phyloP scores from a whole-genome alignment of 345 rosid genomes.

The Aquilaria yunnanensis region DNA sequence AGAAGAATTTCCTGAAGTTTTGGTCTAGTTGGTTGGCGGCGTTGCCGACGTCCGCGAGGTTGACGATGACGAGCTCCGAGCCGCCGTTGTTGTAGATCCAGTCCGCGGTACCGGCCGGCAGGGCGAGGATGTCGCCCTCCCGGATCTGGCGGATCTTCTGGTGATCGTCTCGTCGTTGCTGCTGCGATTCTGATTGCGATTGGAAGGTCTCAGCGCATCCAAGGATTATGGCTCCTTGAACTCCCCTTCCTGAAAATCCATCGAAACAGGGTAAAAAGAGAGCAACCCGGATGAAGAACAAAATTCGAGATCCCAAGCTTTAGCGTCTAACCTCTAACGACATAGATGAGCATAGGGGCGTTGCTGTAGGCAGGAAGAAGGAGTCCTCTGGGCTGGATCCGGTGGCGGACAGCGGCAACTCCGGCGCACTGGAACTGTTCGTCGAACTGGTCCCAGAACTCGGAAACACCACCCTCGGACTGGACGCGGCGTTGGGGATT shows the following conservation, averaged over 20 bases:
- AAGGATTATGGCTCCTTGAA: constrained; percentile 3
- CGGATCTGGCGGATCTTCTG: constrained; percentile 22
- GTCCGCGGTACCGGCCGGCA: constrained; percentile 32
- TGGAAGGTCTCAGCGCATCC: constrained; percentile 19
- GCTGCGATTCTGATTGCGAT: not conserved
- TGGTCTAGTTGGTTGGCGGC: constrained; percentile 34
- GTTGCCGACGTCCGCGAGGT: constrained; percentile 22
- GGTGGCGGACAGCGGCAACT: constrained; percentile 32
- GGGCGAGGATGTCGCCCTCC: constrained; percentile 29
- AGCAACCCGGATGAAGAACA: too few relatives aligned
- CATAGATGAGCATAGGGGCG: constrained; percentile 32
- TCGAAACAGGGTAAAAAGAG: too few relatives aligned
- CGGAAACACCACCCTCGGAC: constrained; percentile 38
- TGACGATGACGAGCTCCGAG: constrained; percentile 19
- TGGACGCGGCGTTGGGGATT: constrained; percentile 22
- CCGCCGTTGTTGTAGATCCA: constrained; percentile 42
- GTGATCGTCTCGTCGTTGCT: constrained; percentile 12
- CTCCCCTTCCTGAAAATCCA: not conserved
- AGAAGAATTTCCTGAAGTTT: constrained; percentile 30
- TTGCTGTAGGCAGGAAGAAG: constrained; percentile 34
- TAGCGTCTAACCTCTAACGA: constrained; percentile 24
- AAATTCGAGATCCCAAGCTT: too few relatives aligned
- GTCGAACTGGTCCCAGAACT: constrained; percentile 34
- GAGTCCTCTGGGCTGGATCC: constrained; percentile 25
- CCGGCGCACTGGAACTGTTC: constrained; percentile 39